Evolutionary conservation across 257 asterid genomes (phyloP).

Genomic region (Lycium ferocissimum): DNA sequence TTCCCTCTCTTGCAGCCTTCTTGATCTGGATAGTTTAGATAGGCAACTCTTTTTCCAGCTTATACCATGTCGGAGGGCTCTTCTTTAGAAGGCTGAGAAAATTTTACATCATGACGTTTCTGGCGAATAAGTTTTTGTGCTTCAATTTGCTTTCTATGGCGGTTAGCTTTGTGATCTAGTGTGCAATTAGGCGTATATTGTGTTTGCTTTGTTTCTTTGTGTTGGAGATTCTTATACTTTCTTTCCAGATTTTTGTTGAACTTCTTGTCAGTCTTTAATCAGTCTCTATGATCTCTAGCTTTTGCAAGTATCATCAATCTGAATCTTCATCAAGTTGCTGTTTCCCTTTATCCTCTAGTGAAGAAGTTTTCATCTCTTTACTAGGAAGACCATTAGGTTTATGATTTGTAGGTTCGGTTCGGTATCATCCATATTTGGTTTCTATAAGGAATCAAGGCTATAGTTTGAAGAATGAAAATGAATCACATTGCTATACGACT

Average conservation of each 20-base stretch:
- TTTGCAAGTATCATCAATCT: not conserved
- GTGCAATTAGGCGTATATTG: not conserved
- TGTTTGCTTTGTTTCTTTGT: slow-evolving; percentile 4
- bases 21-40: slow-evolving; percentile 5
- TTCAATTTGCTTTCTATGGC: not conserved
- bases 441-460: not conserved
- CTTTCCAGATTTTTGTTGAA: not conserved
- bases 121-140: not conserved
- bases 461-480: not conserved
- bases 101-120: not conserved
- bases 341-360: not conserved
- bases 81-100: not conserved
- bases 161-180: slow-evolving; percentile 19
- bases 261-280: not conserved
- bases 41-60: not conserved
- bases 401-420: not conserved
- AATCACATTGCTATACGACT: not conserved
- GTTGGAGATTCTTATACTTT: not conserved
- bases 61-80: not conserved
- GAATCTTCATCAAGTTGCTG: slow-evolving; percentile 7
- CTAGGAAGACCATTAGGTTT: not conserved
- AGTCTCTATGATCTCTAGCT: not conserved
- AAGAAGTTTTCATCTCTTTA: not conserved
- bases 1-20: not conserved
- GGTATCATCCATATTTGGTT: slow-evolving; percentile 21